A percentile compares a stretch with the other conserved stretches of the same genome.
phyloP scores from a whole-genome alignment of 2,329 filamentous ascomycete genomes.

The Ustulina deusta region DNA sequence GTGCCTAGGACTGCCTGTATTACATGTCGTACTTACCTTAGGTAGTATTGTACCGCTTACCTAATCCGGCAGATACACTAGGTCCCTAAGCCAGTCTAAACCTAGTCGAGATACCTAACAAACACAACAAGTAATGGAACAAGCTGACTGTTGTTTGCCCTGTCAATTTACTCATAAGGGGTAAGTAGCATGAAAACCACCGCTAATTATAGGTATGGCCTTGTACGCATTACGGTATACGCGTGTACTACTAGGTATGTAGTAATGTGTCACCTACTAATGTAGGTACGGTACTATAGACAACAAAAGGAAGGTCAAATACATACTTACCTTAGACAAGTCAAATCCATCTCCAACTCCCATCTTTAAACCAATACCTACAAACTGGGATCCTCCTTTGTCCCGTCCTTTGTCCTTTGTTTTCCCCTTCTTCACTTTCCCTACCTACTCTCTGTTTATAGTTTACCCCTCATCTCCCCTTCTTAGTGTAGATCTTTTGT shows the following conservation, averaged over 20 bases:
- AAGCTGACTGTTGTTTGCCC: background rate
- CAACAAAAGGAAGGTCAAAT: constrained; percentile 11
- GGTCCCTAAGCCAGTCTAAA: no score
- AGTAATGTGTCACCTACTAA: no score
- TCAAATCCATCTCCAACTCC: constrained; percentile 3
- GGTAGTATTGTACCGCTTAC: no score
- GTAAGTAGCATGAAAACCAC: no score
- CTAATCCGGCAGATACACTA: no score
- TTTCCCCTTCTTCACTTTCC: background rate
- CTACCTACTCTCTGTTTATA: background rate
- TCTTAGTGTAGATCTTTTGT: constrained; percentile 4
- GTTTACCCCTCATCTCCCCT: background rate
- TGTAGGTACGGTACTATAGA: background rate
- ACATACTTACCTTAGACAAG: background rate
- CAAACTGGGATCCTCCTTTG: background rate
- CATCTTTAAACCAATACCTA: background rate
- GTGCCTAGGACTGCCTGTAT: no score
- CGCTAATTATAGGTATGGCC: no score
- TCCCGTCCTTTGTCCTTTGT: background rate
- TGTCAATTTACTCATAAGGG: constrained; percentile 1
- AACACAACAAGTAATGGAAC: no score
- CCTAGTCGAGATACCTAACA: no score
- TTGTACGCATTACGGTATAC: no score
- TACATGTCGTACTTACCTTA: no score
- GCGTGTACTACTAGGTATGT: no score